A percentile compares a stretch with the other conserved stretches of the same genome.
phyloP scores from a whole-genome alignment of 306 rosid species.

The Ceratonia siliqua region DNA sequence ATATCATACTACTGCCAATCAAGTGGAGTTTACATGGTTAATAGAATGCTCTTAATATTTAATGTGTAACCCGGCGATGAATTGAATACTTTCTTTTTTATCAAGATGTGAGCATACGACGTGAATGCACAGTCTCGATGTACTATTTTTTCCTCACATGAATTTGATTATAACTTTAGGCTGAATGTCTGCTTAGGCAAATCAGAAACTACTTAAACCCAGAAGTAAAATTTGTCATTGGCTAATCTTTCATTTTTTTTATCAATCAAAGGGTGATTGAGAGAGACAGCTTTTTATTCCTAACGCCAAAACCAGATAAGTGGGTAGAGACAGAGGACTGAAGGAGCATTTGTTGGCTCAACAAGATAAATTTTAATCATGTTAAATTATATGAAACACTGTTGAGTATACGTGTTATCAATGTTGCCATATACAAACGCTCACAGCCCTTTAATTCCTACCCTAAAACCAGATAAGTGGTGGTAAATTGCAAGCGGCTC shows the following conservation, averaged over 20 bases:
- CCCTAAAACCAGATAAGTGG: too few species aligned
- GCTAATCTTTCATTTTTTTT: not conserved
- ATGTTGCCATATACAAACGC: too few species aligned
- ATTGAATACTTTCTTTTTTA: not conserved
- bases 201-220: not conserved
- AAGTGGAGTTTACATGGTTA: not conserved
- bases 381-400: not conserved
- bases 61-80: not conserved
- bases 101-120: not conserved
- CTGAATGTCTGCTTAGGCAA: not conserved
- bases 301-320: constrained; percentile 5
- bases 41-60: not conserved
- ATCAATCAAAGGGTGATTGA: not conserved
- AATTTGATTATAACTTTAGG: not conserved
- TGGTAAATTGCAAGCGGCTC: too few species aligned
- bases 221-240: not conserved
- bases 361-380: not conserved
- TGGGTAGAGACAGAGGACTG: not conserved
- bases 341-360: constrained; percentile 14
- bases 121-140: too few species aligned
- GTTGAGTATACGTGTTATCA: not conserved
- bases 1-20: not conserved
- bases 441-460: too few species aligned
- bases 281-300: constrained; percentile 19
- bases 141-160: not conserved